Base-by-base conservation (phyloP, 2,329 filamentous ascomycete genomes). In the Cercospora zeina region DNA sequence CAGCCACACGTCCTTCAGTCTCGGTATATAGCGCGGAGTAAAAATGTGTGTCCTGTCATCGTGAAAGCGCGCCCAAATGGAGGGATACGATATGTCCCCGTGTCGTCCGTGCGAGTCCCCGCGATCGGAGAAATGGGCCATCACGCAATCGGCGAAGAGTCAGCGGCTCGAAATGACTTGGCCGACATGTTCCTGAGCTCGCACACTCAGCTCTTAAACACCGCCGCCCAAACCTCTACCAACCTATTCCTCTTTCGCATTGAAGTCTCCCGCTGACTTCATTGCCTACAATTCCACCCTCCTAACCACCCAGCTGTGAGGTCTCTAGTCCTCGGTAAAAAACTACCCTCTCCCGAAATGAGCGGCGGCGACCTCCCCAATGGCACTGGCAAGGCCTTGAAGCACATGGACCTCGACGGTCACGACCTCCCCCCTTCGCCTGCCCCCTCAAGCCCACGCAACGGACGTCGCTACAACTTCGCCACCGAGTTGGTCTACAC, bases 401-500 rank as follows among this genome's bases (percentile, higher is more conserved):
- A 75, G 37, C 70, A 86, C 68, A 81, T 93, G 67, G 91, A 96
- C 75, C 81, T 92, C 62, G 89, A 93, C 72, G 91, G 91, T 45
- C 89, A 96, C 78, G 82, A 93, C 72, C 82, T 96, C 56, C 93
- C 93, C 56, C 93, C 93, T 0, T 97, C 95, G 7, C 95, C 95
- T 1, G 91, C 95, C 24, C 92, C 93, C 2, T 97, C 93, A 14
- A 96, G 89, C 73, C 95, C 95, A 24, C 85, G 88, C 74, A 89
- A 88, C 74, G 92, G 91, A 66, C 87, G 89, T 68, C 90, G 91
- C 69, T 99, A 97, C 78, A 92, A 93, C 50, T 85, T 99, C 64
- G 93, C 93, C 62, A 99, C 95, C 4, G 95, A 99, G 79, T 82
- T 99, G 66, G 95, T 99, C 64, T 97, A 93, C 77, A 97, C 93